Base-by-base conservation (phyloP, 371 early-diverging fungal species). In the Catenaria anguillulae region DNA sequence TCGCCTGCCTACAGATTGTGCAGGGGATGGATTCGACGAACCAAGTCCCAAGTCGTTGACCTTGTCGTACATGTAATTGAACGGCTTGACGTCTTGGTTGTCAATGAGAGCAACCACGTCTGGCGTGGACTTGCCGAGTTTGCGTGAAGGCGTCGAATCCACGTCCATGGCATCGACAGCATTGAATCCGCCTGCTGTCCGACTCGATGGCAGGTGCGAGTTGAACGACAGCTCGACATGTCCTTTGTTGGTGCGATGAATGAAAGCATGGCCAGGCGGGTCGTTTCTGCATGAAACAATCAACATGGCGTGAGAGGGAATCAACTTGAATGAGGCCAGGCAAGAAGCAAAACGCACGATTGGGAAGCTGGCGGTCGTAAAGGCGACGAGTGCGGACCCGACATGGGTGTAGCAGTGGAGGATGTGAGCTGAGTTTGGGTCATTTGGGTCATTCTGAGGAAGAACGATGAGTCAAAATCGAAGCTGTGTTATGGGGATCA, bases 31-130 rank as follows among this genome's bases (percentile, higher is more conserved):
- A 73, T 60, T 87, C 85, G 0, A n/a, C n/a, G n/a, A n/a, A n/a
- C n/a, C n/a, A n/a, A n/a, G n/a, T n/a, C 84, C 82, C 61, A 80
- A 84, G 35, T 86, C 83, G 0, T 72, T 76, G 36, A 85, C 70
- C 63, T 86, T 86, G 67, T 92, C 90, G 73, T 84, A 88, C 92
- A 93, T 90, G 73, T 89, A 92, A 5, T 88, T 83, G 68, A 86
- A 91, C 13, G 78, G 80, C 37, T 73, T 66, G 15, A 81, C 75
- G 35, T 79, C 74, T 56, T 74, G 73, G 24, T 75, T 74, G 3
- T 73, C 75, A 0, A 77, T 62, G n/a, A 75, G 52, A 12, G 63
- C 63, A 46, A 85, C n/a, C n/a, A n/a, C n/a, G n/a, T 65, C 31
- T 61, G 46, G 71, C 73, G 15, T 60, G 45, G 24, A 56, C 63